These are phyloP conservation scores for Helotiales sp. DNA, from an alignment of 2,329 filamentous ascomycete genomes.

Conservation along the genomic window DNA sequence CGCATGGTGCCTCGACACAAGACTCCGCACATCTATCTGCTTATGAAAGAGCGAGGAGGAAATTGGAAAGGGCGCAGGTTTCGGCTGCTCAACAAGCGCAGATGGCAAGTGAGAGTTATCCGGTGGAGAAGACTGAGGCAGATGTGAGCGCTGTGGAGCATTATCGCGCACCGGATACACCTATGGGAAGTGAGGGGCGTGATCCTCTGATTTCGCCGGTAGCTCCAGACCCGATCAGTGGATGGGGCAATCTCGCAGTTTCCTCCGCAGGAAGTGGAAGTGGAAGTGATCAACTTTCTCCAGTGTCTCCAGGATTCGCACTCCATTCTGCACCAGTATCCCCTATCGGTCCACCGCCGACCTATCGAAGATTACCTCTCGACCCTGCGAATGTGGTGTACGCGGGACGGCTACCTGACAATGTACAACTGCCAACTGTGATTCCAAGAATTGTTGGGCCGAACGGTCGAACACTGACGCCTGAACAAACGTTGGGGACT, in stretches of 20 bases:
- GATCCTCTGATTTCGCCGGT: conserved; percentile 24
- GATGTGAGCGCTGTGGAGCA: conserved; percentile 35
- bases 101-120: conserved; percentile 31
- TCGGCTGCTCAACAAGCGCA: conserved; percentile 49
- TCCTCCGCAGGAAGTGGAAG: background rate
- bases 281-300: conserved; percentile 18
- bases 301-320: conserved; percentile 23
- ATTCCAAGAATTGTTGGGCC: conserved; percentile 33
- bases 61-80: conserved; percentile 51
- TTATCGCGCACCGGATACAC: conserved; percentile 34
- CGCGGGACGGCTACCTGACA: conserved; percentile 53
- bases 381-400: conserved; percentile 54
- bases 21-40: conserved; percentile 43
- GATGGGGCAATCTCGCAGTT: conserved; percentile 9
- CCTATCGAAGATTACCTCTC: conserved; percentile 46
- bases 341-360: conserved; percentile 26
- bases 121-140: conserved; percentile 31
- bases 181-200: conserved; percentile 8
- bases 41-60: conserved; percentile 53
- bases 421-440: conserved; percentile 41
- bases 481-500: background rate
- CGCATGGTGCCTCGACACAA: conserved; percentile 20
- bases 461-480: conserved; percentile 29
- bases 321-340: conserved; percentile 7
- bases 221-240: conserved; percentile 7